A percentile compares a stretch with the other conserved stretches of the same genome.
phyloP scores from a whole-genome alignment of 2,329 filamentous ascomycete genomes.

The Stemphylium beticola region DNA sequence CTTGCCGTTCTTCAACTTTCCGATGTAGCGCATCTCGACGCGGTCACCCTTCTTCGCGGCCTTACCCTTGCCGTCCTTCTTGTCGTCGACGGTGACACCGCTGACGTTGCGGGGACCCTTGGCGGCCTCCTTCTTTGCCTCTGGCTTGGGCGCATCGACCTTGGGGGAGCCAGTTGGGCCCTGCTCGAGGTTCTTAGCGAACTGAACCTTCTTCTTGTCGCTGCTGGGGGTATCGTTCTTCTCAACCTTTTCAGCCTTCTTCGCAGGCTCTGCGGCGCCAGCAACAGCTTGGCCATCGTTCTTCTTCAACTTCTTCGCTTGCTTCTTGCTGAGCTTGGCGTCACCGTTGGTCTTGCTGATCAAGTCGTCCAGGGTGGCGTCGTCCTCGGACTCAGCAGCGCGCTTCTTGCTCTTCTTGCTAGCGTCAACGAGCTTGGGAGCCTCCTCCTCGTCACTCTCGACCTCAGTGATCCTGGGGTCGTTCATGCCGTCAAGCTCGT shows the following conservation, averaged over 20 bases:
- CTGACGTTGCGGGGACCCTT: slow-evolving; percentile 76
- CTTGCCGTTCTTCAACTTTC: slow-evolving; percentile 91
- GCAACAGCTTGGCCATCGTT: slow-evolving; percentile 87
- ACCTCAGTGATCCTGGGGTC: slow-evolving; percentile 85
- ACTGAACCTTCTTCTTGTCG: slow-evolving; percentile 90
- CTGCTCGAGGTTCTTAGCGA: slow-evolving; percentile 98
- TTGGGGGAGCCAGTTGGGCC: slow-evolving; percentile 73
- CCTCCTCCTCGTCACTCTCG: slow-evolving; percentile 75
- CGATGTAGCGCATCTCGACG: slow-evolving; percentile 96
- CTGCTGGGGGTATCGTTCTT: slow-evolving; percentile 56
- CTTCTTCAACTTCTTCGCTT: slow-evolving; percentile 98
- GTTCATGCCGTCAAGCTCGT: slow-evolving; percentile 65
- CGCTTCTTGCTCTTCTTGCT: slow-evolving; percentile 83
- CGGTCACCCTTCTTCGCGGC: slow-evolving; percentile 88
- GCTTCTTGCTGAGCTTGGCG: slow-evolving; percentile 88
- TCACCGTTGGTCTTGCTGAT: slow-evolving; percentile 78
- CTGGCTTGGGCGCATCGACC: slow-evolving; percentile 49
- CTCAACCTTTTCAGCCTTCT: slow-evolving; percentile 58
- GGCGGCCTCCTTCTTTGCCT: slow-evolving; percentile 59
- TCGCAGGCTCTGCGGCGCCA: slow-evolving; percentile 59
- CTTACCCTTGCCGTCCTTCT: slow-evolving; percentile 85
- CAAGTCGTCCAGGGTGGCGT: slow-evolving; percentile 75
- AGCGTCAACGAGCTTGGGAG: slow-evolving; percentile 59
- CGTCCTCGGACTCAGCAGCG: slow-evolving; percentile 70
- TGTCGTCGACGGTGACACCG: slow-evolving; percentile 93